A percentile compares a stretch with the other conserved stretches of the same genome.
Evolutionary conservation across 1,139 yeast species (phyloP).

Genomic region (Groenewaldozyma sp.): DNA sequence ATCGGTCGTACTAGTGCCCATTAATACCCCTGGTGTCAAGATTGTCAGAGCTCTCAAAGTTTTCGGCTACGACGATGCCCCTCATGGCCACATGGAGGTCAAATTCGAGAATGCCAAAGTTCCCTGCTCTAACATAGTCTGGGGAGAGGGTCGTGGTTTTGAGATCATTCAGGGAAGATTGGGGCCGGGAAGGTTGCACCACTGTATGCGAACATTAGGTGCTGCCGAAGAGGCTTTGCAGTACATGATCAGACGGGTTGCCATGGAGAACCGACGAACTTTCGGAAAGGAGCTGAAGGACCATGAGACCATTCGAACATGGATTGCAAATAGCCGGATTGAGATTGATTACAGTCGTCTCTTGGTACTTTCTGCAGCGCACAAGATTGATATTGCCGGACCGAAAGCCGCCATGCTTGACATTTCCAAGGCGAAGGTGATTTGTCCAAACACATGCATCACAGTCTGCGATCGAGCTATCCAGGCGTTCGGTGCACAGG

Average conservation of each 20-base stretch:
- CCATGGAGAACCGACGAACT: slow-evolving; percentile 38
- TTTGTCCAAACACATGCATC: slow-evolving; percentile 50
- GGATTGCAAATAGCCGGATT: slow-evolving; percentile 50
- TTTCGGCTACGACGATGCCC: slow-evolving; percentile 63
- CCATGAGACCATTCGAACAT: slow-evolving; percentile 45
- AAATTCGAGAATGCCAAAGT: slow-evolving; percentile 45
- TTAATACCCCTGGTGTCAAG: slow-evolving; percentile 46
- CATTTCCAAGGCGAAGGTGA: slow-evolving; percentile 62
- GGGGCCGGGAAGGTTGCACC: slow-evolving; percentile 70
- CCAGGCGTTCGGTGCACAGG: slow-evolving; percentile 64
- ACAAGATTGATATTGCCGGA: slow-evolving; percentile 47
- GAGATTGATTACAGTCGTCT: slow-evolving; percentile 50
- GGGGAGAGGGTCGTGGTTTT: slow-evolving; percentile 51
- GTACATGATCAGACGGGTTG: slow-evolving; percentile 47
- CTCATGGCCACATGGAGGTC: slow-evolving; percentile 66
- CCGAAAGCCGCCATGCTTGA: slow-evolving; percentile 51
- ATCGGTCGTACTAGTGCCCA: slow-evolving; percentile 50
- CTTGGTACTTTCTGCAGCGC: slow-evolving; percentile 57
- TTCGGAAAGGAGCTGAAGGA: slow-evolving; percentile 48
- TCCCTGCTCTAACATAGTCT: slow-evolving; percentile 36
- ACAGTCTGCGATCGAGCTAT: slow-evolving; percentile 57
- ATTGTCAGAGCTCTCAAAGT: slow-evolving; percentile 49
- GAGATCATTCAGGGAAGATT: slow-evolving; percentile 60
- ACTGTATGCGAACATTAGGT: slow-evolving; percentile 64
- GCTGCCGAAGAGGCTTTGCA: slow-evolving; percentile 54